Percentiles rank a stretch among this genome's conserved stretches.
Evolutionary conservation across 352 stramenopile species (phyloP).

Genomic region (Phytophthora meadii): DNA sequence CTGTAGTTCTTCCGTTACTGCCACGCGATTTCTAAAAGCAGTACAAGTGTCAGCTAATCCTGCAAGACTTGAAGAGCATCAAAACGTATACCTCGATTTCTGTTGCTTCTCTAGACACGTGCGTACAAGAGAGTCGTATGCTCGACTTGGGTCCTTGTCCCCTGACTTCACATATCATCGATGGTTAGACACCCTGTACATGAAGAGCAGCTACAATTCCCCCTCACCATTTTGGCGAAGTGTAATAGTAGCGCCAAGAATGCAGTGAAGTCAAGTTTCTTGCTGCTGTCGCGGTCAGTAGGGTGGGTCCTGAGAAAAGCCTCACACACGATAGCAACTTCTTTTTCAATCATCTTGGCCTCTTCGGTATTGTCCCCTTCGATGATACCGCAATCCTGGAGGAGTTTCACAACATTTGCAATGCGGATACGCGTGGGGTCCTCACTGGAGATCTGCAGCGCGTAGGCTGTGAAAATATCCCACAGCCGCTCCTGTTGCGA

Average conservation of each 20-base stretch:
- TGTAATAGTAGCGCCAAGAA: conserved; percentile 75
- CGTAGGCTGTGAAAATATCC: conserved; percentile 82
- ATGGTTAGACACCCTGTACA: background rate
- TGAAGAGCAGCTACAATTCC: too few relatives aligned
- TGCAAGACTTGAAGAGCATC: background rate
- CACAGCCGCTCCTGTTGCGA: conserved; percentile 78
- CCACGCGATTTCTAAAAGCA: conserved; percentile 44
- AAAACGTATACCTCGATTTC: conserved; percentile 45
- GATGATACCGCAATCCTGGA: conserved; percentile 82
- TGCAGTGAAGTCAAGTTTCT: conserved; percentile 73
- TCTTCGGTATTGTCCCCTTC: conserved; percentile 56
- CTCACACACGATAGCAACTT: conserved; percentile 80
- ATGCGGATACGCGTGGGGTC: conserved; percentile 79
- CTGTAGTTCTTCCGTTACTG: conserved; percentile 59
- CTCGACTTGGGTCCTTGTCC: conserved; percentile 54
- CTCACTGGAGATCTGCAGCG: conserved; percentile 77
- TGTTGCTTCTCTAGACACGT: conserved; percentile 76
- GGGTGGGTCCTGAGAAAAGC: conserved; percentile 68
- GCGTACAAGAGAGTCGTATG: conserved; percentile 69
- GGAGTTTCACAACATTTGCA: conserved; percentile 70
- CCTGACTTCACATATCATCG: conserved; percentile 43
- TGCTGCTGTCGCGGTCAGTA: conserved; percentile 63
- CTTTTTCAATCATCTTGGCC: conserved; percentile 73
- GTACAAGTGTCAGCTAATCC: background rate
- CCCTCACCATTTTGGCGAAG: conserved; percentile 71